Base-by-base conservation (phyloP, 768 basidiomycete genomes). In the Amyloporia xantha region DNA sequence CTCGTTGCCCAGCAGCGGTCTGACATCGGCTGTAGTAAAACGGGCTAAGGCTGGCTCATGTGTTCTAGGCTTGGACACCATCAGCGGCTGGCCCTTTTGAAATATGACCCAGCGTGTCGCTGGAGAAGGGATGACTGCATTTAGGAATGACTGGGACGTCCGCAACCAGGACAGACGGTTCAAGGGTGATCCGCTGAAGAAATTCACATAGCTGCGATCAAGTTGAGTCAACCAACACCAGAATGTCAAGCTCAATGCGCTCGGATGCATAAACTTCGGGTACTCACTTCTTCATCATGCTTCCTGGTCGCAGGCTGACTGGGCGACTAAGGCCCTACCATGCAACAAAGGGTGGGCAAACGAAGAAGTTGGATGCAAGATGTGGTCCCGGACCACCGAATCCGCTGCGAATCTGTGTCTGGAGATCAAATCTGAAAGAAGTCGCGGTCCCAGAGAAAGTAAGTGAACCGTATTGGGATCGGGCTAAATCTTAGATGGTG, bases 121-220 rank as follows among this genome's bases (percentile, higher is more conserved):
- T 0, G 80, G 76, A 11, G 78, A 72, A 11, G 59, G 63, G 33
- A 85, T 68, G 55, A 92, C 72, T 17, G 81, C 71, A 49, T 91
- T 88, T 40, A 97, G 73, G 66, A 93, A 91, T 5, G 75, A 63
- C 26, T 79, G 77, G 13, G 86, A 89, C 4, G 81, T 65, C 24
- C 90, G 76, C 28, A 93, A 73, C 82, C 92, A 92, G 1, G 86
- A 82, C n/a, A 91, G 73, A 13, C 89, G 82, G 63, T 91, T 91
- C 27, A 91, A 67, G 40, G 86, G 80, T 47, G 87, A 86, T 36
- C 85, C 77, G 27, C 66, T 69, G 55, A 77, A 62, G 62, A 78
- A 78, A 53, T 78, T 76, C 20, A 68, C 61, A 44, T 69, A 63
- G 48, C 83, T 71, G 48, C 17, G 38, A 12, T 7, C 30, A 33